phyloP scores from a whole-genome alignment of 495 filamentous ascomycete species.

The Tuber calosporum region DNA sequence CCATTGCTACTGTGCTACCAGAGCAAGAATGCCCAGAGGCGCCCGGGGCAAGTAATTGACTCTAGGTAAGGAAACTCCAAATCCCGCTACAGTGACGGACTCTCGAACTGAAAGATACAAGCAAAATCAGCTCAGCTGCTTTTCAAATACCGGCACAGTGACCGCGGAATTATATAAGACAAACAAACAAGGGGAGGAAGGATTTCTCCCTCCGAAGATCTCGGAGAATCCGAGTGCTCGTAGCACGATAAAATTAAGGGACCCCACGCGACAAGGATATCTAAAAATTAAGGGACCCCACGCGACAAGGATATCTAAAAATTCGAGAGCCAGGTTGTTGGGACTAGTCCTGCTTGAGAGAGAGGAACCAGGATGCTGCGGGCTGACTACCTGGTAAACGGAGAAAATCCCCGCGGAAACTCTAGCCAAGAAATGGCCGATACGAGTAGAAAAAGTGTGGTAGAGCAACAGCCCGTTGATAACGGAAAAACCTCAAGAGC shows the following conservation, averaged over 20 bases:
- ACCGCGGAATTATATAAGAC: neutral
- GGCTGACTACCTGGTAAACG: neutral
- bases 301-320: neutral
- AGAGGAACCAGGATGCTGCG: neutral
- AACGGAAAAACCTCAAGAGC: constrained; percentile 9
- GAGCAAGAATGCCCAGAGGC: neutral
- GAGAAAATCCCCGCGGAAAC: neutral
- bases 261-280: neutral
- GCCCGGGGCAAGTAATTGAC: neutral
- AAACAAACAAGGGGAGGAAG: neutral
- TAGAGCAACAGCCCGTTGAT: neutral
- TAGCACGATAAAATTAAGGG: neutral
- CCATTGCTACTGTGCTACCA: neutral
- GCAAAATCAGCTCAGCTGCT: neutral
- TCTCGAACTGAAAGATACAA: neutral
- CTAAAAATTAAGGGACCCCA: neutral
- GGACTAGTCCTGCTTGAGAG: neutral
- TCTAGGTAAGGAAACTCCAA: neutral
- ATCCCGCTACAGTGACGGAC: neutral
- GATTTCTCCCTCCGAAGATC: neutral
- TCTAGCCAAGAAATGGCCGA: neutral
- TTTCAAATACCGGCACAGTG: neutral
- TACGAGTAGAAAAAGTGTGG: neutral
- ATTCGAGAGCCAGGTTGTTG: neutral
- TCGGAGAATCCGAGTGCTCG: neutral